Percentiles rank a stretch among this genome's conserved stretches.
phyloP scores from a whole-genome alignment of 345 rosid genomes.

The Hibiscus tridactylites region DNA sequence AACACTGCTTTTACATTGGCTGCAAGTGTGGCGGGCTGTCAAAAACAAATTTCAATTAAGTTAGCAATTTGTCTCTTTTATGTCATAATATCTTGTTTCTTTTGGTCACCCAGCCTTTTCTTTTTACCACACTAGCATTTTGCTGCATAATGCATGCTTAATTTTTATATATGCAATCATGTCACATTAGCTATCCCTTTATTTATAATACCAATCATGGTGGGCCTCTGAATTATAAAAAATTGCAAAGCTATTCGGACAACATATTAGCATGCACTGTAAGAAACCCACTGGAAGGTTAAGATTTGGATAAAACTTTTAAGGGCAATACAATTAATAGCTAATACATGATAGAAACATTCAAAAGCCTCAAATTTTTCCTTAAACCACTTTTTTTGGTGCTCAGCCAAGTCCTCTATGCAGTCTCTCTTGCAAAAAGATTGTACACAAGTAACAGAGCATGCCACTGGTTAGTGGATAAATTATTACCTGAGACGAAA shows the following conservation, averaged over 20 bases:
- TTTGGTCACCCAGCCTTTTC: not conserved
- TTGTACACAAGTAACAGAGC: slow-evolving; percentile 4
- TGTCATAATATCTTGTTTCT: not conserved
- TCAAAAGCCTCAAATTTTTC: not conserved
- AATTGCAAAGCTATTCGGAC: not conserved
- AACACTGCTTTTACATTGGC: slow-evolving; percentile 75
- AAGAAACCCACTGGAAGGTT: not conserved
- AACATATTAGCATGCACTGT: not conserved
- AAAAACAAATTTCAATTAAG: slow-evolving; percentile 10
- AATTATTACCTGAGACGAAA: slow-evolving; percentile 74
- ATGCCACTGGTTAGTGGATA: slow-evolving; percentile 3
- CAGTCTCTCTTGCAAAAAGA: not conserved
- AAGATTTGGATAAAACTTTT: not conserved
- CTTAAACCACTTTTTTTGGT: not conserved
- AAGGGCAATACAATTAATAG: not conserved
- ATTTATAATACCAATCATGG: not conserved
- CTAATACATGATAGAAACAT: not conserved
- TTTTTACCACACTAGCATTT: not conserved
- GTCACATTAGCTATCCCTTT: not conserved
- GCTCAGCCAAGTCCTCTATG: not conserved
- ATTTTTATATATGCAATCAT: not conserved
- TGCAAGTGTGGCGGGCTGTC: slow-evolving; percentile 78
- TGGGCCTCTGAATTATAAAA: not conserved
- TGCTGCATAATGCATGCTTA: not conserved
- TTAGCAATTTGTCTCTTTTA: slow-evolving; percentile 7